Evolutionary conservation across 129 eudicot species (phyloP).

Genomic region (Oenanthe sinensis): DNA sequence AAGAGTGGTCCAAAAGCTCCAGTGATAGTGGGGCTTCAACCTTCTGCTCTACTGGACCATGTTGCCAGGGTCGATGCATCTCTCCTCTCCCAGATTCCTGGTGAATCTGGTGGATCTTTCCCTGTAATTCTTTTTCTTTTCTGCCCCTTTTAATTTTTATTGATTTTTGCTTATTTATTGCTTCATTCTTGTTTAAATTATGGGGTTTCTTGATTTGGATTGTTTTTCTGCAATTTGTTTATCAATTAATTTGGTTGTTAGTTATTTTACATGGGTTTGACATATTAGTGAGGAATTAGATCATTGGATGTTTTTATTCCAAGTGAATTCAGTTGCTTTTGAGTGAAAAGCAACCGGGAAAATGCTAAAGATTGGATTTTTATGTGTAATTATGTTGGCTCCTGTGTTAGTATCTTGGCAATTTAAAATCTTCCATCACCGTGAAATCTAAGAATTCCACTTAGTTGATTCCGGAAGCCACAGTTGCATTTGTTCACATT

Average conservation of each 20-base stretch:
- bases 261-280: background rate
- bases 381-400: background rate
- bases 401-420: background rate
- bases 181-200: background rate
- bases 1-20: conserved; percentile 25
- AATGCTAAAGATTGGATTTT: background rate
- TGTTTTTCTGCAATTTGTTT: background rate
- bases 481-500: background rate
- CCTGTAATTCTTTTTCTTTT: conserved; percentile 36
- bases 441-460: background rate
- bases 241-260: background rate
- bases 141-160: background rate
- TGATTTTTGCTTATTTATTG: conserved; percentile 1
- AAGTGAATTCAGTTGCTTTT: too few species aligned
- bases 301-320: background rate
- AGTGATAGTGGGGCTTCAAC: conserved; percentile 68
- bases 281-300: background rate
- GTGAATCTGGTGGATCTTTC: conserved; percentile 95
- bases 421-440: background rate
- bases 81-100: conserved; percentile 64
- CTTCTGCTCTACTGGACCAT: conserved; percentile 91
- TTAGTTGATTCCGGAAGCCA: background rate
- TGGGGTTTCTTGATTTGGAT: background rate
- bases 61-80: conserved; percentile 72
- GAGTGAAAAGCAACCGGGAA: too few species aligned